Base-by-base conservation (phyloP, 2,329 filamentous ascomycete species). In the Grosmannia penicillata region DNA sequence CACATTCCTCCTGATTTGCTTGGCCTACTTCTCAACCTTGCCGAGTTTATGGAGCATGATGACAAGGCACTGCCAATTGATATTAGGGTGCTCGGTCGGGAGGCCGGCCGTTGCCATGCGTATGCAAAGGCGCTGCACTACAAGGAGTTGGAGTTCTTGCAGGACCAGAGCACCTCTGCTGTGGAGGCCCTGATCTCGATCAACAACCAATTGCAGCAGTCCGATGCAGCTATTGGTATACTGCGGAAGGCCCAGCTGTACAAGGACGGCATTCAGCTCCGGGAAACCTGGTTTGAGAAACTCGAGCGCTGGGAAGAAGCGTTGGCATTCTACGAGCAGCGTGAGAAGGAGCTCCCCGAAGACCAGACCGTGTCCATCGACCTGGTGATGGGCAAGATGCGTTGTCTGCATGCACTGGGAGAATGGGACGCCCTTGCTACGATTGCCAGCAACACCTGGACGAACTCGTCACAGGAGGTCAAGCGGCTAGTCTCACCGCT, bases 41-140 rank as follows among this genome's bases (percentile, higher is more conserved):
- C 91, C 18, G 91, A 99, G 55, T 99, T 98, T 57, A 99, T 99
- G 91, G 91, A 99, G 55, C 91, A 98, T 53, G 93, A 98, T 50
- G 91, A 99, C 56, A 98, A 98, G 58, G 89, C 93, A 13, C 65
- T 99, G 37, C 91, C 91, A 2, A 98, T 99, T 45, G 93, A 99
- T 53, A 95, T 99, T 46, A 72, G 91, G 35, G 86, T 91, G 9
- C 70, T 98, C 10, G 93, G 93, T 24, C 82, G 89, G 53, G 93
- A 96, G 56, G 91, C 91, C 35, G 89, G 83, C 17, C 89, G 93
- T 51, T 98, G 93, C 49, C 91, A 99, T 57, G 93, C 91, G 5
- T 98, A 93, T 54, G 91, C 91, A 25, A 99, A 99, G 60, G 91
- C 91, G 9, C 66, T 99, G 28, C 91, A 99, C 53, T 99, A 98